Conservation (phyloP, 2,329 filamentous ascomycete genomes). For the Beauveria brongniartii region DNA sequence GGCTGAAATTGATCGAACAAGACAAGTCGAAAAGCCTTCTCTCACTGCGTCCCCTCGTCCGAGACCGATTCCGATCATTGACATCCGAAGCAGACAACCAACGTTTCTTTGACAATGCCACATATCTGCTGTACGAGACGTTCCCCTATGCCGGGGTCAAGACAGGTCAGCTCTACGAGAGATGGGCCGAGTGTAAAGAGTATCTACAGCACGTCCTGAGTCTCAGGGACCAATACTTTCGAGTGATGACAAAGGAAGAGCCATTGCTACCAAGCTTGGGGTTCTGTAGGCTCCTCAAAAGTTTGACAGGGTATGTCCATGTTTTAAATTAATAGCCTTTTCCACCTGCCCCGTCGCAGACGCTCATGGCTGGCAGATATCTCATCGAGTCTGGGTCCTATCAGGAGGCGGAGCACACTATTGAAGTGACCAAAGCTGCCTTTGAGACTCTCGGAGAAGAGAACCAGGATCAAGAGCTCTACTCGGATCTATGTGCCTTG, state of each 20-base stretch:
- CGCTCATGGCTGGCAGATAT: background rate
- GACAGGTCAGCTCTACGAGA: background rate
- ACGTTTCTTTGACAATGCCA: background rate
- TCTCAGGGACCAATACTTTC: background rate
- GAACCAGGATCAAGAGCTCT: background rate
- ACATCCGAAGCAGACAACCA: background rate
- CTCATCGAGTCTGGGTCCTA: background rate
- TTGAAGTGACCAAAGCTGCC: background rate
- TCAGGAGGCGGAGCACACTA: background rate
- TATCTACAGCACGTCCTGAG: constrained; percentile 1
- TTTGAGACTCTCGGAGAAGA: background rate
- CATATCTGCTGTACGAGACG: background rate
- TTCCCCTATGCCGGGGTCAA: background rate
- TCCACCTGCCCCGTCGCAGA: background rate
- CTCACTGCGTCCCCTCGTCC: background rate
- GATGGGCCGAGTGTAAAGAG: background rate
- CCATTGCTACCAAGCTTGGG: background rate
- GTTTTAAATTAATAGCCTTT: too few species aligned
- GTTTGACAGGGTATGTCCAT: background rate
- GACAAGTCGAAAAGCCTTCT: background rate
- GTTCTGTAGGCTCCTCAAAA: background rate
- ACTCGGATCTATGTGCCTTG: background rate
- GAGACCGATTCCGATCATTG: background rate
- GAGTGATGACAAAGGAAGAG: background rate
- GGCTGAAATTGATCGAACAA: background rate